Percentiles rank a stretch among this genome's conserved stretches.
Conservation (phyloP, 208 protist species). For the Herpetomonas tarakana region DNA sequence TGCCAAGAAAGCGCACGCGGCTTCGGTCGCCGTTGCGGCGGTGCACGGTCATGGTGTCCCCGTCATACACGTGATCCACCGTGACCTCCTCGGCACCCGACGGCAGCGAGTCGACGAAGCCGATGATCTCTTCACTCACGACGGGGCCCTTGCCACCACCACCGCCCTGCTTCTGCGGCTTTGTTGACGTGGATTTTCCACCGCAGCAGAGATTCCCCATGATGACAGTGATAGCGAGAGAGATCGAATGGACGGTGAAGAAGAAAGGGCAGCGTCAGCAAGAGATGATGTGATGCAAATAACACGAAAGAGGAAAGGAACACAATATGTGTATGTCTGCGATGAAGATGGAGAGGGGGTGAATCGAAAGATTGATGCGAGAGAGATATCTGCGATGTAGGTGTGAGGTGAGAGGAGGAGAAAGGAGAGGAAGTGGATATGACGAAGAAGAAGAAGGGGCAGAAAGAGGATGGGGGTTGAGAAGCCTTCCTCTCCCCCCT, state of each 20-base stretch:
- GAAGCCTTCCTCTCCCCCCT: too few species aligned
- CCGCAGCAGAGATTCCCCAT: constrained; percentile 20
- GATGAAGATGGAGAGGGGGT: too few species aligned
- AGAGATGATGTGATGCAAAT: neutral
- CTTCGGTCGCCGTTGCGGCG: constrained; percentile 18
- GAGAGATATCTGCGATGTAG: too few species aligned
- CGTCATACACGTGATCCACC: constrained; percentile 57
- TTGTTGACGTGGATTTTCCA: neutral
- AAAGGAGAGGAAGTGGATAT: too few species aligned
- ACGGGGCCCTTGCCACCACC: neutral
- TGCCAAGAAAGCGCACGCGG: constrained; percentile 47
- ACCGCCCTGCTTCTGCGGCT: neutral
- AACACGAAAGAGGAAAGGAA: too few species aligned
- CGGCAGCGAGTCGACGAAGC: constrained; percentile 29
- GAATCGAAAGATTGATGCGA: too few species aligned
- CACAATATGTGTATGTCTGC: too few species aligned
- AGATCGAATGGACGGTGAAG: constrained; percentile 1
- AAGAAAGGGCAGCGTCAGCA: neutral
- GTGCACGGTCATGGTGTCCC: constrained; percentile 57
- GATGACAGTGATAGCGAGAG: neutral
- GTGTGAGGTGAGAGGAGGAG: too few species aligned
- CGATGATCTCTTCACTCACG: constrained; percentile 5
- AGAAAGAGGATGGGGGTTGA: too few species aligned
- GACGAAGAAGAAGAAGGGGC: too few species aligned
- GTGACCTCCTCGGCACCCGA: constrained; percentile 27